phyloP scores from a whole-genome alignment of 2,329 filamentous ascomycete species.

The Boeremia exigua region DNA sequence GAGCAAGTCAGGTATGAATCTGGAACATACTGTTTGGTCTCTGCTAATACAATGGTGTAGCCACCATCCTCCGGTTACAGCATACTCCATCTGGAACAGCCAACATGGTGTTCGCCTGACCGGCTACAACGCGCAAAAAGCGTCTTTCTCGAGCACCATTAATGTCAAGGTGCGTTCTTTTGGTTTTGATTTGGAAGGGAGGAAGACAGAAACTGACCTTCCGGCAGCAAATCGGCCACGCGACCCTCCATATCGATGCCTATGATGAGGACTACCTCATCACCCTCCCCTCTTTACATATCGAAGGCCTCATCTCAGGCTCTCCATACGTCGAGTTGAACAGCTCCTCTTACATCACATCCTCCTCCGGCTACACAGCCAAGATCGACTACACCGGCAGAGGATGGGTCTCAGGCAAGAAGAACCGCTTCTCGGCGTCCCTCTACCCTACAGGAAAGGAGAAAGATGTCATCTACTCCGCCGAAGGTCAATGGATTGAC shows the following conservation, averaged over 20 bases:
- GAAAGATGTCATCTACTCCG: constrained; percentile 78
- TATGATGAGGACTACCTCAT: constrained; percentile 81
- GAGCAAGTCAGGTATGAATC: constrained; percentile 80
- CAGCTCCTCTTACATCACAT: constrained; percentile 81
- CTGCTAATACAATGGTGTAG: constrained; percentile 43
- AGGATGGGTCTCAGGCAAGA: constrained; percentile 94
- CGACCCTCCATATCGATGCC: constrained; percentile 75
- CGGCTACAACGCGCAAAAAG: constrained; percentile 96
- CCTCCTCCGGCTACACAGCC: constrained; percentile 83
- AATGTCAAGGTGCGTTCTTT: constrained; percentile 69
- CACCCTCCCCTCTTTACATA: constrained; percentile 87
- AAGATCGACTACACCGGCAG: constrained; percentile 94
- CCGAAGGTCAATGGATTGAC: constrained; percentile 90
- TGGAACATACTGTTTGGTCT: background rate
- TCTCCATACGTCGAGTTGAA: constrained; percentile 92
- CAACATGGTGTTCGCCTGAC: constrained; percentile 76
- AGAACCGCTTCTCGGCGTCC: constrained; percentile 83
- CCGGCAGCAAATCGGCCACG: constrained; percentile 79
- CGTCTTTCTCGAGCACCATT: constrained; percentile 91
- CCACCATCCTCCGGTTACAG: constrained; percentile 93
- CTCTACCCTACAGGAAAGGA: constrained; percentile 74
- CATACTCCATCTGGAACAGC: constrained; percentile 89
- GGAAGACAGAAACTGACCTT: background rate
- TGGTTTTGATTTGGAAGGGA: background rate
- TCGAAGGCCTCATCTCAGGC: constrained; percentile 88